A percentile compares a stretch with the other conserved stretches of the same genome.
Evolutionary conservation across 2,329 filamentous ascomycete species (phyloP).

Genomic region (Sphaerostilbella broomeana): DNA sequence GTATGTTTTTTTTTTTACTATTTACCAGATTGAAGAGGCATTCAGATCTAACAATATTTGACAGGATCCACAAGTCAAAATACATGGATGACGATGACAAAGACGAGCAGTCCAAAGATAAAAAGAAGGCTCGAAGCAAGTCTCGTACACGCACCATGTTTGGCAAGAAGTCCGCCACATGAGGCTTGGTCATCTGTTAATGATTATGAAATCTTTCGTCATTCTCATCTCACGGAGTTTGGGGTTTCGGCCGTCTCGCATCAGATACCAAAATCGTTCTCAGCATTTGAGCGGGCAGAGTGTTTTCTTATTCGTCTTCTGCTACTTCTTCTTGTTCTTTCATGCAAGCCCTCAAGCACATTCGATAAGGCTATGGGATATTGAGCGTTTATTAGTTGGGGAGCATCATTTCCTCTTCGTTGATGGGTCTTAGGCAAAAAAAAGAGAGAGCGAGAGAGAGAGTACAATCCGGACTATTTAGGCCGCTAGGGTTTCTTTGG

Average conservation of each 20-base stretch:
- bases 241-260: constrained; percentile 19
- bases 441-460: no score
- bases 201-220: constrained; percentile 26
- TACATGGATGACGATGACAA: constrained; percentile 61
- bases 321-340: no score
- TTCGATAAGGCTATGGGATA: neutral
- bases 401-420: no score
- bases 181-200: constrained; percentile 15
- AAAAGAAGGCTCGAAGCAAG: constrained; percentile 67
- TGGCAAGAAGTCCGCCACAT: constrained; percentile 35
- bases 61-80: constrained; percentile 93
- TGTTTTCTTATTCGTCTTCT: constrained; percentile 10
- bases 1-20: constrained; percentile 46
- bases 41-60: constrained; percentile 2
- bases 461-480: no score
- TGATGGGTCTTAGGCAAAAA: no score
- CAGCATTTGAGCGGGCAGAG: constrained; percentile 17
- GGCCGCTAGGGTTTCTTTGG: no score
- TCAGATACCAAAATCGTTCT: constrained; percentile 11
- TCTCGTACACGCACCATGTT: constrained; percentile 71
- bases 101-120: constrained; percentile 37
- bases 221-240: constrained; percentile 29
- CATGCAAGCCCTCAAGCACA: constrained; percentile 2
- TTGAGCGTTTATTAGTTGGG: neutral
- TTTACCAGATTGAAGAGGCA: neutral